Conservation (phyloP, 768 basidiomycete species). For the Crepidotus variabilis region DNA sequence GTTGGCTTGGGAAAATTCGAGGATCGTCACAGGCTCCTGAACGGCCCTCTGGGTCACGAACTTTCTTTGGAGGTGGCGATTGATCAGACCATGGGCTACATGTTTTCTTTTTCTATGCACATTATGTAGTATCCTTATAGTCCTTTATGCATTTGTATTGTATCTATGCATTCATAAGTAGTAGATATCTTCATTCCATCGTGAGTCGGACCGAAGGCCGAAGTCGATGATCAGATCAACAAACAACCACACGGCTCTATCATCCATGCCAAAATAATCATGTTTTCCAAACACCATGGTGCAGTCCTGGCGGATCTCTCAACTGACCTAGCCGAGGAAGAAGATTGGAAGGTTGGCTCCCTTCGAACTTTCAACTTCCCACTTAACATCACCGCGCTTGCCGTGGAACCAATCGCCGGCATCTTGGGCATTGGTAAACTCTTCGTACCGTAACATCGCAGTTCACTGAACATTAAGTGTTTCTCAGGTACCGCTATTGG, state of each 20-base stretch:
- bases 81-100: constrained; percentile 11
- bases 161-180: constrained; percentile 4
- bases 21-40: constrained; percentile 30
- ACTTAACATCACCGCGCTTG: constrained; percentile 46
- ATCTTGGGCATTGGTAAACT: constrained; percentile 57
- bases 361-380: constrained; percentile 49
- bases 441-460: not conserved
- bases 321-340: constrained; percentile 46
- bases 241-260: constrained; percentile 1
- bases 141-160: constrained; percentile 11
- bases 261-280: constrained; percentile 16
- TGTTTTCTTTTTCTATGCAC: not conserved
- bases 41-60: constrained; percentile 10
- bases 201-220: too few relatives aligned
- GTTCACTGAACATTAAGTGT: constrained; percentile 2
- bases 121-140: not conserved
- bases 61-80: constrained; percentile 18
- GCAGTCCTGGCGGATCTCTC: constrained; percentile 49
- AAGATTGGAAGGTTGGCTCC: constrained; percentile 53
- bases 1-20: constrained; percentile 73
- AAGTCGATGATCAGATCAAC: not conserved
- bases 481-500: constrained; percentile 62
- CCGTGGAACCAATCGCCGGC: constrained; percentile 56
- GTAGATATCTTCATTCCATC: not conserved
- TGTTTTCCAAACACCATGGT: constrained; percentile 40